Conservation (phyloP, 306 rosid species). For the Vigna hirtella region DNA sequence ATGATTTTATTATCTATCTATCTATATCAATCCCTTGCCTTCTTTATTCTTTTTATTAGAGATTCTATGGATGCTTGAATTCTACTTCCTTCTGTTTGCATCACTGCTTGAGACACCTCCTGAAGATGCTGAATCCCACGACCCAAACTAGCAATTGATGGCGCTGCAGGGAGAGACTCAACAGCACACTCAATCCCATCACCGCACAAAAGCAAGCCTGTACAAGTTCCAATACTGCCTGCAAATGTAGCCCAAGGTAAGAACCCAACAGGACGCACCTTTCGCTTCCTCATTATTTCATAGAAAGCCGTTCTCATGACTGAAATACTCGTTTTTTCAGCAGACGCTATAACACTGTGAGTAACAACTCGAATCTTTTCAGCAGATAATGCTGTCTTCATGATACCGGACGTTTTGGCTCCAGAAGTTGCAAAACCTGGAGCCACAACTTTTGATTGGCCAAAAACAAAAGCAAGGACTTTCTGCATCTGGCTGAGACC, state of each 20-base stretch:
- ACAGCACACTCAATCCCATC: constrained; percentile 81
- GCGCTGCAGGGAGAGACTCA: constrained; percentile 71
- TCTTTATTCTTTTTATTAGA: constrained; percentile 60
- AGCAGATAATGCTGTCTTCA: constrained; percentile 77
- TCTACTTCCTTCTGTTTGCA: constrained; percentile 62
- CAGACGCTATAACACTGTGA: constrained; percentile 73
- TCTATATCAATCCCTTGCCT: constrained; percentile 55
- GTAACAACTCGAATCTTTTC: constrained; percentile 76
- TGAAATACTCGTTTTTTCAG: constrained; percentile 78
- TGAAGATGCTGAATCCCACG: constrained; percentile 72
- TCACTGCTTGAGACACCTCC: constrained; percentile 56
- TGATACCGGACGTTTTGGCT: constrained; percentile 59
- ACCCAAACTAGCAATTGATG: constrained; percentile 80
- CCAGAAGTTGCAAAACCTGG: constrained; percentile 70
- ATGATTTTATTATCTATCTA: constrained; percentile 39
- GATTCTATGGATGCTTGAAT: constrained; percentile 67
- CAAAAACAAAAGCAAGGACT: constrained; percentile 53
- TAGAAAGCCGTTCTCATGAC: constrained; percentile 84
- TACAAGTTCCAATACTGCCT: constrained; percentile 72
- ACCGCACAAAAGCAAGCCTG: constrained; percentile 66
- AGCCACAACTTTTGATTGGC: constrained; percentile 64
- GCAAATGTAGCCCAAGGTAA: constrained; percentile 82
- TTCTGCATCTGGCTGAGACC: constrained; percentile 64
- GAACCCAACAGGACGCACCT: constrained; percentile 57
- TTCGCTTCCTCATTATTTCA: constrained; percentile 82